Evolutionary conservation across 2,329 filamentous ascomycete species (phyloP).

Genomic region (Ascochyta pisi): DNA sequence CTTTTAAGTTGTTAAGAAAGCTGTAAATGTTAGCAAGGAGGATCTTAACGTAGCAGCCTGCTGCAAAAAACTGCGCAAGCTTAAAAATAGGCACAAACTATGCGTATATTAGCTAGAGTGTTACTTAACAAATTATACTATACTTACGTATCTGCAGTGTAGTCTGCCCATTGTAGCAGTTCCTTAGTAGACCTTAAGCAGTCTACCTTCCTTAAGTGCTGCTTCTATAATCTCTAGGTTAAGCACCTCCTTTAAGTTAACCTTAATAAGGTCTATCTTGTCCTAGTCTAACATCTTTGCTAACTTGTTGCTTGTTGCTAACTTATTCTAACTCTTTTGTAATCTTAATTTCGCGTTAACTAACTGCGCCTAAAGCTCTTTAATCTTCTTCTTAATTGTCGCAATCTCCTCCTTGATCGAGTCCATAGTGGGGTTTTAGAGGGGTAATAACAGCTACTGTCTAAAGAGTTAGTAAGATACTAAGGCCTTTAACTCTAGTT

Average conservation of each 20-base stretch:
- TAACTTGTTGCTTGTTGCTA: slow-evolving; percentile 27
- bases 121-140: not conserved
- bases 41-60: slow-evolving; percentile 82
- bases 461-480: slow-evolving; percentile 4
- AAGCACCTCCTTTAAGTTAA: slow-evolving; percentile 81
- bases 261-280: slow-evolving; percentile 76
- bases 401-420: slow-evolving; percentile 42
- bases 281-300: slow-evolving; percentile 59
- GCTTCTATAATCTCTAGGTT: slow-evolving; percentile 84
- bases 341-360: slow-evolving; percentile 40
- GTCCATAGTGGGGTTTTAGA: slow-evolving; percentile 40
- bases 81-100: slow-evolving; percentile 83
- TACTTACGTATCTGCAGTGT: slow-evolving; percentile 77
- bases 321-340: slow-evolving; percentile 30
- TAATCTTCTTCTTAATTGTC: slow-evolving; percentile 41
- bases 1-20: slow-evolving; percentile 84
- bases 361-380: slow-evolving; percentile 38
- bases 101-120: slow-evolving; percentile 7
- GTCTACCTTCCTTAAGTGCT: slow-evolving; percentile 69
- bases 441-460: slow-evolving; percentile 20
- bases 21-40: slow-evolving; percentile 72
- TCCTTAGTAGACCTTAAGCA: slow-evolving; percentile 85
- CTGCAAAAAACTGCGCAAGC: slow-evolving; percentile 84
- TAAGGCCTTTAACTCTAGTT: not conserved
- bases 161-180: slow-evolving; percentile 87